A percentile compares a stretch with the other conserved stretches of the same genome.
These are phyloP conservation scores for Pseudocercospora fuligena DNA, from an alignment of 2,329 filamentous ascomycete species.

Conservation along the genomic window DNA sequence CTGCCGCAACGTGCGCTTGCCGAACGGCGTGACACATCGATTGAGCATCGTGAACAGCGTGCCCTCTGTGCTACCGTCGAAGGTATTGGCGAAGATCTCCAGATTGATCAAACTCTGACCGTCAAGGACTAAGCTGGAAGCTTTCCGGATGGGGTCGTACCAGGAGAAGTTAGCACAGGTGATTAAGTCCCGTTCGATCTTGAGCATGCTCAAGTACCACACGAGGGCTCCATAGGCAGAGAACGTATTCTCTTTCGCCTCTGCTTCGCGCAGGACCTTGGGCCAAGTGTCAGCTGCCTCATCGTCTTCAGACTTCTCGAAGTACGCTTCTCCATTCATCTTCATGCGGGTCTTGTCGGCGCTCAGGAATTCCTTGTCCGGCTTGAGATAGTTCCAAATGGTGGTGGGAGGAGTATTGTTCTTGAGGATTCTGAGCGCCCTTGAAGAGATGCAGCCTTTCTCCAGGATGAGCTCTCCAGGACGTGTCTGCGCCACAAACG, in stretches of 20 bases:
- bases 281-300: constrained; percentile 74
- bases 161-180: constrained; percentile 88
- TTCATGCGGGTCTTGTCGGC: constrained; percentile 82
- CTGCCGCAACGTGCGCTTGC: constrained; percentile 91
- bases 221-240: constrained; percentile 88
- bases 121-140: constrained; percentile 86
- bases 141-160: constrained; percentile 92
- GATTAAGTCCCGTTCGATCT: constrained; percentile 84
- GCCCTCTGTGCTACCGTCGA: constrained; percentile 81
- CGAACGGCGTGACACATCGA: constrained; percentile 93
- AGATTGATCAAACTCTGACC: constrained; percentile 97
- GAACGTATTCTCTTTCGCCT: constrained; percentile 81
- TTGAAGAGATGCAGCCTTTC: constrained; percentile 79
- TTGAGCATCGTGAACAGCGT: constrained; percentile 92
- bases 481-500: constrained; percentile 87
- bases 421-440: constrained; percentile 88
- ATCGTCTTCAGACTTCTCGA: constrained; percentile 61
- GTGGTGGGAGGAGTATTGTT: constrained; percentile 93
- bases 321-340: constrained; percentile 79
- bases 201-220: constrained; percentile 80
- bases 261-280: constrained; percentile 69
- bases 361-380: constrained; percentile 87
- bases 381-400: constrained; percentile 92
- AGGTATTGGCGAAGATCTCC: constrained; percentile 94
- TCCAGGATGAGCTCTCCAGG: constrained; percentile 89